Conservation (phyloP, 129 eudicot species). For the Sambucus nigra region DNA sequence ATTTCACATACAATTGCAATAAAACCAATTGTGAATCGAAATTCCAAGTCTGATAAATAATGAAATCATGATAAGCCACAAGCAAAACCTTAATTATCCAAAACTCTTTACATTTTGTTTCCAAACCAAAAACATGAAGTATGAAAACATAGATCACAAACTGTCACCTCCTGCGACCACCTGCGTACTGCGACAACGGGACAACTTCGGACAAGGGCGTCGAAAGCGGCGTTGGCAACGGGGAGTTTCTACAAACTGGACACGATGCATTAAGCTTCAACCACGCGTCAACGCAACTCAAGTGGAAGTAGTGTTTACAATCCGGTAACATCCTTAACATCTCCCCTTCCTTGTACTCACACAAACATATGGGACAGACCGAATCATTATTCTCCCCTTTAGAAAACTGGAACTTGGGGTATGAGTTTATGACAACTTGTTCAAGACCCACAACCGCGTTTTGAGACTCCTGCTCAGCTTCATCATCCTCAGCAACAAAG, state of each 20-base stretch:
- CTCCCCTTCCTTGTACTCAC: conserved; percentile 66
- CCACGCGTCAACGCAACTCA: conserved; percentile 82
- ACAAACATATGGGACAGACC: conserved; percentile 65
- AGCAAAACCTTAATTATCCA: too few species aligned
- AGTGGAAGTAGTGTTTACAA: conserved; percentile 62
- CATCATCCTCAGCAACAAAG: conserved; percentile 66
- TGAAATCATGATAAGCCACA: too few species aligned
- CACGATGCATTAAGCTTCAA: conserved; percentile 66
- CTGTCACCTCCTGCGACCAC: conserved; percentile 43
- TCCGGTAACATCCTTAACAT: conserved; percentile 94
- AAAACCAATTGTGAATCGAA: too few species aligned
- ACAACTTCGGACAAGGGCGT: conserved; percentile 87
- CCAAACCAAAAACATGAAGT: too few species aligned
- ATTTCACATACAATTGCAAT: too few species aligned
- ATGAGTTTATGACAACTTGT: conserved; percentile 56
- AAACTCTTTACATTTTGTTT: too few species aligned
- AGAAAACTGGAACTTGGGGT: conserved; percentile 53
- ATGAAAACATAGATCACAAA: too few species aligned
- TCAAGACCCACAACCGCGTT: conserved; percentile 57
- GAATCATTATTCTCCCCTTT: conserved; percentile 25
- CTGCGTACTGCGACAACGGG: conserved; percentile 68
- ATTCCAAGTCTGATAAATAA: too few species aligned
- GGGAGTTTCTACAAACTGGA: conserved; percentile 89
- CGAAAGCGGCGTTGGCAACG: conserved; percentile 80
- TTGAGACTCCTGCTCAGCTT: conserved; percentile 12